phyloP scores from a whole-genome alignment of 495 filamentous ascomycete genomes.

The Podospora sp. region DNA sequence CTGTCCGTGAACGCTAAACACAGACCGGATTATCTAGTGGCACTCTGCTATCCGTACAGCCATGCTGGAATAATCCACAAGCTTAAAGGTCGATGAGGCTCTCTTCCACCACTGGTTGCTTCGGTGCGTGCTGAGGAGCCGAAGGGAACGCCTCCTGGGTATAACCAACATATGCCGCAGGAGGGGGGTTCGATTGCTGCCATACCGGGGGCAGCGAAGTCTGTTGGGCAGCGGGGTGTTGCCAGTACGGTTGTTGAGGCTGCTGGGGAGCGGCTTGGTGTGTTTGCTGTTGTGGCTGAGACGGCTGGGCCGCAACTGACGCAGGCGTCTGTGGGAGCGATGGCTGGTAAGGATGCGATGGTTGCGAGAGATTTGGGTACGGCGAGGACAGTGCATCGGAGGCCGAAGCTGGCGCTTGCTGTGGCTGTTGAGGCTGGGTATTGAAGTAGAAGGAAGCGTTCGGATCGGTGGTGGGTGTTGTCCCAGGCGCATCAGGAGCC shows the following conservation, averaged over 20 bases:
- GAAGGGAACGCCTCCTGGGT: conserved; percentile 66
- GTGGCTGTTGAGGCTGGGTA: conserved; percentile 37
- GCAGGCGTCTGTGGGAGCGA: conserved; percentile 48
- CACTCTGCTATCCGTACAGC: not conserved
- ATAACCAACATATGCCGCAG: conserved; percentile 56
- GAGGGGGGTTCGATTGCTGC: conserved; percentile 38
- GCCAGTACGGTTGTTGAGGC: conserved; percentile 46
- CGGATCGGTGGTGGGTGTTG: conserved; percentile 46
- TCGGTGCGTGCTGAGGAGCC: conserved; percentile 63
- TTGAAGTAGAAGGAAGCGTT: conserved; percentile 55
- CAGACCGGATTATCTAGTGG: not conserved
- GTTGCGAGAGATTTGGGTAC: conserved; percentile 49
- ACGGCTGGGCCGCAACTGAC: conserved; percentile 42
- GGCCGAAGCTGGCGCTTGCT: conserved; percentile 36
- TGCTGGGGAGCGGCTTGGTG: conserved; percentile 35
- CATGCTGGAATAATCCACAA: not conserved
- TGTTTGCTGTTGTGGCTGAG: conserved; percentile 39
- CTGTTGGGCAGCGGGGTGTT: conserved; percentile 42
- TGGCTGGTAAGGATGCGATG: conserved; percentile 43
- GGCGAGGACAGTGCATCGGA: conserved; percentile 44
- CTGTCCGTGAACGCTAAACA: not conserved
- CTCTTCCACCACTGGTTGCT: conserved; percentile 74
- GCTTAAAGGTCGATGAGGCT: conserved; percentile 81
- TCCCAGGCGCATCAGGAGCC: conserved; percentile 24
- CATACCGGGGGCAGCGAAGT: conserved; percentile 46